Percentiles rank a stretch among this genome's conserved stretches.
These are phyloP conservation scores for Coemansia sp. DNA, from an alignment of 192 early-diverging fungal genomes.

Conservation along the genomic window DNA sequence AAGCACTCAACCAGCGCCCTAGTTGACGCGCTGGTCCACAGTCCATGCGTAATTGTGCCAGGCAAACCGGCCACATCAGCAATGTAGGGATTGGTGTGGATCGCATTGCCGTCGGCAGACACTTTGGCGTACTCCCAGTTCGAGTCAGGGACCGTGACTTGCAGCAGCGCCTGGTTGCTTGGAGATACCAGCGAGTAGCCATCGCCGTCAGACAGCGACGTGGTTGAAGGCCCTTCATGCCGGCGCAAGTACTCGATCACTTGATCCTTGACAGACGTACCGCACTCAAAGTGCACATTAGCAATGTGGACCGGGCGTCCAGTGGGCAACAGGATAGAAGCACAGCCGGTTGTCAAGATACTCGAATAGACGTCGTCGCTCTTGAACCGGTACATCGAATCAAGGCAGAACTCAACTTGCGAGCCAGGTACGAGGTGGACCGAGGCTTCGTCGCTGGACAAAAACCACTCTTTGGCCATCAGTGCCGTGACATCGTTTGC, in stretches of 20 bases:
- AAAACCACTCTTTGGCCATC: conserved; percentile 82
- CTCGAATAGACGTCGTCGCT: conserved; percentile 61
- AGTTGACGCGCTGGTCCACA: conserved; percentile 92
- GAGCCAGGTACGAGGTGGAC: conserved; percentile 54
- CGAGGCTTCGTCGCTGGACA: conserved; percentile 14
- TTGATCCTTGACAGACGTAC: conserved; percentile 71
- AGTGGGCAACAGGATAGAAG: conserved; percentile 54
- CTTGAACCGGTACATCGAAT: conserved; percentile 66
- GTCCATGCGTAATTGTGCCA: conserved; percentile 89
- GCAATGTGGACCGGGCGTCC: conserved; percentile 72
- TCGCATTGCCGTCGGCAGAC: conserved; percentile 86
- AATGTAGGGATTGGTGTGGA: conserved; percentile 93
- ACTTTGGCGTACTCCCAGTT: conserved; percentile 80
- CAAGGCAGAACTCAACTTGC: conserved; percentile 76
- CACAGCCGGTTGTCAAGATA: conserved; percentile 68
- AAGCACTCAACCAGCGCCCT: conserved; percentile 87
- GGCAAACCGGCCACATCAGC: conserved; percentile 84
- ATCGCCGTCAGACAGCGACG: conserved; percentile 71
- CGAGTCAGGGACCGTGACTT: conserved; percentile 60
- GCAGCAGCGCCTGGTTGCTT: background rate
- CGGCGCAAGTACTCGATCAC: conserved; percentile 83
- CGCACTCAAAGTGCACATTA: conserved; percentile 69
- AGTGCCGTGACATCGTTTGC: conserved; percentile 81
- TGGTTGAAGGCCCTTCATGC: conserved; percentile 66
- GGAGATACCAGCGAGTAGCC: conserved; percentile 46